Base-by-base conservation (phyloP, 2,329 filamentous ascomycete species). In the Neonectria hederae region DNA sequence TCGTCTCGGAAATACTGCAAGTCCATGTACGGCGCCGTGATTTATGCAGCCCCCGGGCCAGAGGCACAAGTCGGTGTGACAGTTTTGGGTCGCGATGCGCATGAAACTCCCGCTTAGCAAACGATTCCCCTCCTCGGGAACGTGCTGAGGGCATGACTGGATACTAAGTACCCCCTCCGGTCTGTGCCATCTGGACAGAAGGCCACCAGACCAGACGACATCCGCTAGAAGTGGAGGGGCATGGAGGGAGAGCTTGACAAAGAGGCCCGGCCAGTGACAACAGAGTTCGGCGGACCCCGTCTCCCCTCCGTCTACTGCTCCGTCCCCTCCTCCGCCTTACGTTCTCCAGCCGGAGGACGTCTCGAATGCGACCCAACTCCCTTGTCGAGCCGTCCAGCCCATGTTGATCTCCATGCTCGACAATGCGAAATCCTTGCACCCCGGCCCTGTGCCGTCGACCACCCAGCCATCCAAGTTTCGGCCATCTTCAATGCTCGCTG, bases 11-110 rank as follows among this genome's bases (percentile, higher is more conserved):
- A 52, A 69, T 59, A 46, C 54, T 53, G 60, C 65, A 61, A 55
- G 48, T 49, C 65, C 58, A 61, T 65, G 68, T 72, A 63, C 69
- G 62, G 70, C 69, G 66, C 65, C 58, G 68, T 65, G 65, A 62
- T 73, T 73, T 65, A 73, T 73, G 71, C 71, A 59, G 58, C 56
- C 68, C 66, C 71, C 54, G 62, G 68, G 55, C 62, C 56, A 57
- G 65, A 67, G 59, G 49, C 51, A 68, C 52, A 67, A 73, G 71
- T 73, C 71, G 71, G 71, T 73, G 71, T 73, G 71, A 73, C 66
- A 58, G 63, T 57, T 68, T 62, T 54, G 59, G 57, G 59, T 57
- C 59, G 54, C 54, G 62, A 62, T 71, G 71, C 65, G 68, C 65
- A 57, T 73, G 68, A 72, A 66, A 63, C 61, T 59, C 65, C 48